These are phyloP conservation scores for Balakata baccata DNA, from an alignment of 345 rosid species.

Conservation along the genomic window DNA sequence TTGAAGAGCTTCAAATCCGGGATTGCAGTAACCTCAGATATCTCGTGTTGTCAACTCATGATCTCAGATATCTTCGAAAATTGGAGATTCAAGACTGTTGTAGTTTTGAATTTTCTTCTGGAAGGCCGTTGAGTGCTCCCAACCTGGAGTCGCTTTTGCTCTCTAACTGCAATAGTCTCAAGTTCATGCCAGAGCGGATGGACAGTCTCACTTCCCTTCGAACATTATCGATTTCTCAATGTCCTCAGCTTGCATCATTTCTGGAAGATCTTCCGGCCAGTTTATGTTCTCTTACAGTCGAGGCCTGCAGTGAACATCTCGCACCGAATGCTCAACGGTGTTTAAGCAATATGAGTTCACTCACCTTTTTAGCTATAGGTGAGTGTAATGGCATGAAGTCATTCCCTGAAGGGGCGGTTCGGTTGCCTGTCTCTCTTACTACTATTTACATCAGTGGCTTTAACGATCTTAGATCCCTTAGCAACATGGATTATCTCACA, in stretches of 20 bases:
- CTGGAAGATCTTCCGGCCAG: neutral
- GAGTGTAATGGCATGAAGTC: neutral
- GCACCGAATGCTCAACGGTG: neutral
- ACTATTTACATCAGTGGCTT: neutral
- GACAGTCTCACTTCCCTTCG: neutral
- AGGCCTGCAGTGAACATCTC: neutral
- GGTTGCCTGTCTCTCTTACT: neutral
- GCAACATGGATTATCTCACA: neutral
- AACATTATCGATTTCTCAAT: neutral
- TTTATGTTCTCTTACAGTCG: neutral
- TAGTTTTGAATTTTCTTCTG: conserved; percentile 26
- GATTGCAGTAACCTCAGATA: conserved; percentile 24
- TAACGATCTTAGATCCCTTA: neutral
- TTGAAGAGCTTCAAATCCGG: conserved; percentile 25
- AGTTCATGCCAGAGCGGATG: neutral
- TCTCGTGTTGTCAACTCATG: conserved; percentile 9
- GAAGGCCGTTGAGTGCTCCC: conserved; percentile 7
- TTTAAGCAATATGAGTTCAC: neutral
- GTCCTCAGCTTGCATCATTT: neutral
- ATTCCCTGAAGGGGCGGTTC: neutral
- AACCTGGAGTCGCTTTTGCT: conserved; percentile 14
- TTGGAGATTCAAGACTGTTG: conserved; percentile 31
- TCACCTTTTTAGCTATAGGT: neutral
- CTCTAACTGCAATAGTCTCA: conserved; percentile 18
- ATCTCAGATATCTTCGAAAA: conserved; percentile 15